Conservation (phyloP, 2,329 filamentous ascomycete species). For the Paraphoma sp. region DNA sequence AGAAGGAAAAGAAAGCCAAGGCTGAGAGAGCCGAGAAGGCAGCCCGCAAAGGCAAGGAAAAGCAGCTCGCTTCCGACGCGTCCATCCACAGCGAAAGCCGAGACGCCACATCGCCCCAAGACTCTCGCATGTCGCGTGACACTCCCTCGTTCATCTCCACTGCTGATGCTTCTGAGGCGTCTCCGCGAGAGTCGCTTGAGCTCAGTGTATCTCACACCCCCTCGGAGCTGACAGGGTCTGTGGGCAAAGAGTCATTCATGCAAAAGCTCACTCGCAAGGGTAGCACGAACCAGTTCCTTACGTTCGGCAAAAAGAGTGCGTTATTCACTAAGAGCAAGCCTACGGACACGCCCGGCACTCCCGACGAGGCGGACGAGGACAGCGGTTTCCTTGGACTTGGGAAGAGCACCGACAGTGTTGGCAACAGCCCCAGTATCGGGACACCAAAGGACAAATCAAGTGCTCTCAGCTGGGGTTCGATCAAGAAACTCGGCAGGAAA, state of each 20-base stretch:
- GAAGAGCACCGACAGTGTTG: slow-evolving; percentile 36
- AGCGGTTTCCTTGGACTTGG: slow-evolving; percentile 29
- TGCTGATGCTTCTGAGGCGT: slow-evolving; percentile 40
- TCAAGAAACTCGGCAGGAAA: slow-evolving; percentile 52
- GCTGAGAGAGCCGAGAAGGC: slow-evolving; percentile 41
- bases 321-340: slow-evolving; percentile 41
- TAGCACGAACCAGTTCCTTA: slow-evolving; percentile 54
- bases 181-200: slow-evolving; percentile 50
- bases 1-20: slow-evolving; percentile 49
- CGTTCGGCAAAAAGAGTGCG: slow-evolving; percentile 47
- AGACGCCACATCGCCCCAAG: slow-evolving; percentile 35
- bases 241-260: slow-evolving; percentile 57
- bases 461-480: slow-evolving; percentile 52
- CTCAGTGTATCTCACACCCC: slow-evolving; percentile 46
- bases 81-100: slow-evolving; percentile 22
- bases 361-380: slow-evolving; percentile 50
- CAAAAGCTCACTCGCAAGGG: slow-evolving; percentile 57
- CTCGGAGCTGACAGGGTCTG: slow-evolving; percentile 40
- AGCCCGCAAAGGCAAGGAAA: slow-evolving; percentile 44
- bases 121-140: slow-evolving; percentile 51
- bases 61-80: slow-evolving; percentile 28
- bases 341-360: slow-evolving; percentile 42
- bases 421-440: slow-evolving; percentile 46
- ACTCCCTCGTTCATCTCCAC: slow-evolving; percentile 52
- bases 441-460: slow-evolving; percentile 47